Evolutionary conservation across 768 basidiomycete species (phyloP).

Genomic region (Termitomyces sp.): DNA sequence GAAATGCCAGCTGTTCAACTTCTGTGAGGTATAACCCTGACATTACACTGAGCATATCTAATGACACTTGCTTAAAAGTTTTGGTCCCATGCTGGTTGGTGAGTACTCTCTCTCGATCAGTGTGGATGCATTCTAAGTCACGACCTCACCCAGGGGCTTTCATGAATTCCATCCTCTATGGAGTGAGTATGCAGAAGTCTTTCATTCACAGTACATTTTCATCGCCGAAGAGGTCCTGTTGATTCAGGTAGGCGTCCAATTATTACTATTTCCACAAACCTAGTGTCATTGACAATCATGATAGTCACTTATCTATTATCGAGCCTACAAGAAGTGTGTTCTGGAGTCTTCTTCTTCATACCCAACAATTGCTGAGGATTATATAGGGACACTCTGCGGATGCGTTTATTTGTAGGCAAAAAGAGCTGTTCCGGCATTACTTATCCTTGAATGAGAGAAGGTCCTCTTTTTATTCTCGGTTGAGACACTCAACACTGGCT

Average conservation of each 20-base stretch:
- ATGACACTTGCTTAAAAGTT: conserved; percentile 17
- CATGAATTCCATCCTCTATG: conserved; percentile 39
- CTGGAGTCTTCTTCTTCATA: neutral
- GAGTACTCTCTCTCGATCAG: conserved; percentile 18
- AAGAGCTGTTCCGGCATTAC: neutral
- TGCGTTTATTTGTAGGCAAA: conserved; percentile 31
- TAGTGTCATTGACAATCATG: neutral
- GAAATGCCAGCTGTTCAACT: conserved; percentile 11
- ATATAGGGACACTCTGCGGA: conserved; percentile 35
- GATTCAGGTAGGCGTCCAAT: conserved; percentile 21
- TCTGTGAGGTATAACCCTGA: conserved; percentile 6
- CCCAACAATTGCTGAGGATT: neutral
- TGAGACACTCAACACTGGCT: conserved; percentile 37
- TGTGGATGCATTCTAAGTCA: neutral
- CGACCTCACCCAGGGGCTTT: conserved; percentile 10
- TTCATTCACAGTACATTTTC: neutral
- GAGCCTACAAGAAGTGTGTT: conserved; percentile 31
- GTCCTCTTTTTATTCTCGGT: conserved; percentile 35
- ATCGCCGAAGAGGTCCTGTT: conserved; percentile 23
- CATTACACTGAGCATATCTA: neutral
- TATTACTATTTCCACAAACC: neutral
- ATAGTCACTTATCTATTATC: conserved; percentile 26
- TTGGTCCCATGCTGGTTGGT: conserved; percentile 41
- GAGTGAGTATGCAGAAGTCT: conserved; percentile 21
- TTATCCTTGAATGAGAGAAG: conserved; percentile 13